Percentiles rank a stretch among this genome's conserved stretches.
These are phyloP conservation scores for Termitomyces sp. DNA, from an alignment of 768 basidiomycete genomes.

Conservation along the genomic window DNA sequence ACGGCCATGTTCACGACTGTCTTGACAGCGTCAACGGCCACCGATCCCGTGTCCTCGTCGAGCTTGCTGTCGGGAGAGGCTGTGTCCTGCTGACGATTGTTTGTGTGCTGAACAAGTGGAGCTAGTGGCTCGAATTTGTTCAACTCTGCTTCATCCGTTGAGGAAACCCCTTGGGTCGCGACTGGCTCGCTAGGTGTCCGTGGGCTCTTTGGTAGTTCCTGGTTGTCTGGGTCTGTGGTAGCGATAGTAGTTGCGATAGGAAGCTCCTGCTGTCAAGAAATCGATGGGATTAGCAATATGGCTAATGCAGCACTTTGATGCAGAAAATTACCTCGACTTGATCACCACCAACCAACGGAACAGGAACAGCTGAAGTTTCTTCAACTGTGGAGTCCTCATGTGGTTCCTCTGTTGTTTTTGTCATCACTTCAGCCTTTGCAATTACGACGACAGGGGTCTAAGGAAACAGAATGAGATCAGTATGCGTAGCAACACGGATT, in stretches of 20 bases:
- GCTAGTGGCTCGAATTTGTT: slow-evolving; percentile 19
- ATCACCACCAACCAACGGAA: neutral
- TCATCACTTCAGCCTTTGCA: neutral
- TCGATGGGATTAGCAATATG: neutral
- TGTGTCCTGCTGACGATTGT: neutral
- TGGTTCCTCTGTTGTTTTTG: neutral
- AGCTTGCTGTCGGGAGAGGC: neutral
- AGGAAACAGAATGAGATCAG: neutral
- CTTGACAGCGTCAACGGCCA: neutral
- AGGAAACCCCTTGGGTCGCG: slow-evolving; percentile 15
- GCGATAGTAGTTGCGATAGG: neutral
- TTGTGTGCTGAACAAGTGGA: slow-evolving; percentile 1
- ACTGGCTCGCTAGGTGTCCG: slow-evolving; percentile 22
- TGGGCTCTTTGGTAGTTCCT: slow-evolving; percentile 13
- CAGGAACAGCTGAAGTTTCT: neutral
- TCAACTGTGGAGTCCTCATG: neutral
- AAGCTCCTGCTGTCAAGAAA: neutral
- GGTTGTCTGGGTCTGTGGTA: neutral
- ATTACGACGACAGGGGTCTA: neutral
- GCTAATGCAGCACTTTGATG: neutral
- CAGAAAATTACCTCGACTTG: neutral
- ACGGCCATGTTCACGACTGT: neutral
- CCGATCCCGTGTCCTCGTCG: neutral
- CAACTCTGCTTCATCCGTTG: slow-evolving; percentile 12
- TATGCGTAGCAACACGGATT: neutral